Evolutionary conservation across 2,329 filamentous ascomycete species (phyloP), one percentile per base, ranked within the genome.

Genomic region (Mollisiaceae sp.): DNA sequence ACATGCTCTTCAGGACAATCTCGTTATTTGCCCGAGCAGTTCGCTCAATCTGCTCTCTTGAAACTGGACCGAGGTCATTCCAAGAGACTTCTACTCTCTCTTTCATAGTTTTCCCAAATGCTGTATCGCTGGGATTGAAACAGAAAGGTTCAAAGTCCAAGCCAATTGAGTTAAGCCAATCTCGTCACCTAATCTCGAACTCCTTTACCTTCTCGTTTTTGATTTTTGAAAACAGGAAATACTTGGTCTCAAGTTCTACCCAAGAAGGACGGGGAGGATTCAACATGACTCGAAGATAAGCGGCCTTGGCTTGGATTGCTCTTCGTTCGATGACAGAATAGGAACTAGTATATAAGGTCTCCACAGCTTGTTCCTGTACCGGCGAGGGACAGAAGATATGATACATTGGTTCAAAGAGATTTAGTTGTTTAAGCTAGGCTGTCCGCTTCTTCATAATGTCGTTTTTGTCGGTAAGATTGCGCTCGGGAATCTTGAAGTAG

Each of bases 291-390:
- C 58, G 38, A 1, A 64, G 24, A 36, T 41, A 64, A 35, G 22
- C 56, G 22, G 62, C 62, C 41, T 59, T 64, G n/a, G 35, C 35
- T 55, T 63, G 39, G 32, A 59, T 54, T 1, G 62, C 24, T 15
- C 62, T 63, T 52, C 62, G 20, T 22, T 43, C 47, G 2, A 38
- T 41, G 9, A 64, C 43, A 5, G 55, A 11, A 15, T 41, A 14
- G 9, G 47, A 59, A 14, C 22, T 64, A 18, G 14, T 15, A 36
- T 64, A 59, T 14, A 47, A 22, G 0, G 8, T 2, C n/a, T 59
- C 55, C 6, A 59, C 22, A n/a, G 45, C 36, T 20, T 43, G n/a
- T n/a, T 55, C 22, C 38, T 59, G 20, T 22, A 35, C 43, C 4
- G 22, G 6, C 9, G 43, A 41, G 12, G 35, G 41, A n/a, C 56